These are phyloP conservation scores for Mycena pura DNA, from an alignment of 768 basidiomycete species.

Conservation along the genomic window DNA sequence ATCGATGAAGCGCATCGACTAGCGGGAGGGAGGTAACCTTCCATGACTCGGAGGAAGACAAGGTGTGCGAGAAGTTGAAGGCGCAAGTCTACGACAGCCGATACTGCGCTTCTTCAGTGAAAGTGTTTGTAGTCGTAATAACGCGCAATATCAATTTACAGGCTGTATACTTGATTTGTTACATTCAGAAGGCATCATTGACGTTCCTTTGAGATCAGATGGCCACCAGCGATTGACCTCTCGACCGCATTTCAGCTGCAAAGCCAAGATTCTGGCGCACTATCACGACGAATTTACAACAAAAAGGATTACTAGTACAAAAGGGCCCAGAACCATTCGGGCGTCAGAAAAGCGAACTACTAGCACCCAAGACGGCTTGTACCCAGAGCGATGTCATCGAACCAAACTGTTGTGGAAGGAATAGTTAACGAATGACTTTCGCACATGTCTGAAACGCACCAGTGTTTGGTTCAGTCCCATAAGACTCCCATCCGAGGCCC, in stretches of 20 bases:
- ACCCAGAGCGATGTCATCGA: slow-evolving; percentile 28
- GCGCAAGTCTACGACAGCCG: no score
- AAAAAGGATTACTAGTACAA: slow-evolving; percentile 18
- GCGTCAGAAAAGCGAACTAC: slow-evolving; percentile 14
- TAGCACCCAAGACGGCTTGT: slow-evolving; percentile 29
- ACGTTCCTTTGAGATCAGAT: slow-evolving; percentile 9
- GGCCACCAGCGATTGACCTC: slow-evolving; percentile 8
- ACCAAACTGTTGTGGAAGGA: slow-evolving; percentile 27
- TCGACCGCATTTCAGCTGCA: slow-evolving; percentile 9
- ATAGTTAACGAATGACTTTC: slow-evolving; percentile 8
- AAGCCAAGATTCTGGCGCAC: slow-evolving; percentile 16
- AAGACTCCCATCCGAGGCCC: slow-evolving; percentile 29
- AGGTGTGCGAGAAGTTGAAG: no score
- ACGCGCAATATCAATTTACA: slow-evolving; percentile 12
- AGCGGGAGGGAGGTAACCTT: no score
- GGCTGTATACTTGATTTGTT: slow-evolving; percentile 13
- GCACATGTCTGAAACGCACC: slow-evolving; percentile 22
- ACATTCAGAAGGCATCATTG: slow-evolving; percentile 10
- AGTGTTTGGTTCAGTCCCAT: slow-evolving; percentile 27
- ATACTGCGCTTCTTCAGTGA: no score
- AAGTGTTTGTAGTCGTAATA: no score
- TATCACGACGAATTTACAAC: slow-evolving; percentile 15
- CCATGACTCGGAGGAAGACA: no score
- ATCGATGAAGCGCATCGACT: no score
- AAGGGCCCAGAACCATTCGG: slow-evolving; percentile 14